These are phyloP conservation scores for Vanrija humicola DNA, from an alignment of 1,284 basidiomycete genomes.

Conservation along the genomic window DNA sequence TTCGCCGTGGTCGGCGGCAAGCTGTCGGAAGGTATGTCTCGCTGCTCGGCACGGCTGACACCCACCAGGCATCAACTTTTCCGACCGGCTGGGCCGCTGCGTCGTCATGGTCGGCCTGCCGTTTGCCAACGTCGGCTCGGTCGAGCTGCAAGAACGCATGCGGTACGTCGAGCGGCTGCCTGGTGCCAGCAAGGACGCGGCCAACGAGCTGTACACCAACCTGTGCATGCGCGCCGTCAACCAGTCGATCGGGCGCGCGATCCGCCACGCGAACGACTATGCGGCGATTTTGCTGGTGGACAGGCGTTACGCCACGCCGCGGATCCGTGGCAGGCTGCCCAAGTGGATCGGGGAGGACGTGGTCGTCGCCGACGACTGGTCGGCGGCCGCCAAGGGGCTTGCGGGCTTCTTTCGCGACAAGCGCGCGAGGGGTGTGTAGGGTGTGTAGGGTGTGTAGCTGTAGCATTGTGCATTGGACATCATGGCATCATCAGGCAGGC, in stretches of 20 bases:
- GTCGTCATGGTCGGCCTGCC: slow-evolving; percentile 89
- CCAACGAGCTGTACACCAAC: slow-evolving; percentile 77
- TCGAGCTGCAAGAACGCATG: slow-evolving; percentile 88
- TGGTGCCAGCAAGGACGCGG: slow-evolving; percentile 63
- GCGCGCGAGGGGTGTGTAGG: slow-evolving; percentile 5
- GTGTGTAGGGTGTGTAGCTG: too few species aligned
- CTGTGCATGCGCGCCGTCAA: slow-evolving; percentile 96
- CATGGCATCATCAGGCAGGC: too few species aligned
- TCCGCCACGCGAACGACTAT: slow-evolving; percentile 82
- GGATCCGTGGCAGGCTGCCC: slow-evolving; percentile 73
- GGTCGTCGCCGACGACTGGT: slow-evolving; percentile 64
- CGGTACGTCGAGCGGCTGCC: slow-evolving; percentile 62
- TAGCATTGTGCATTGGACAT: too few species aligned
- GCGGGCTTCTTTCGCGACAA: slow-evolving; percentile 62
- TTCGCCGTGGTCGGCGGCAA: slow-evolving; percentile 96
- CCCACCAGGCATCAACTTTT: slow-evolving; percentile 78
- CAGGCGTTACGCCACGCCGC: slow-evolving; percentile 63
- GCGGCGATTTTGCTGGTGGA: slow-evolving; percentile 78
- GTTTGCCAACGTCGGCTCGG: slow-evolving; percentile 85
- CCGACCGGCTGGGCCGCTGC: slow-evolving; percentile 79
- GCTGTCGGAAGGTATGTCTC: slow-evolving; percentile 86
- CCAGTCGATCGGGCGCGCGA: slow-evolving; percentile 92
- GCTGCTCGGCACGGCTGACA: too few species aligned
- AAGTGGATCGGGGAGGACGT: slow-evolving; percentile 76
- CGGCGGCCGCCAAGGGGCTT: slow-evolving; percentile 65